Conservation (phyloP, 805 yeast genomes). For the Ogataea haglerorum region DNA sequence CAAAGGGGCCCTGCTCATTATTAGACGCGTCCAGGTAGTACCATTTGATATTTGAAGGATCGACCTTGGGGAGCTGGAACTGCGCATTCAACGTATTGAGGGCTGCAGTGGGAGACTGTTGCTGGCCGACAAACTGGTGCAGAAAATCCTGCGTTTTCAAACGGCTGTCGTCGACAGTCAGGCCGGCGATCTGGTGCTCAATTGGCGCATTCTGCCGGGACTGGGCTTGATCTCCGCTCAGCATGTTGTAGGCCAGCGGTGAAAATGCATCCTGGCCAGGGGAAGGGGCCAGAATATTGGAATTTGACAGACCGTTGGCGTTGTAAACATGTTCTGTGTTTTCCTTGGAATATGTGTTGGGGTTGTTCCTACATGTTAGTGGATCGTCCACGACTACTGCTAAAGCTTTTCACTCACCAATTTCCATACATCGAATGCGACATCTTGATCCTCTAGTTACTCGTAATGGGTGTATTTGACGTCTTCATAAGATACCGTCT, state of each 20-base stretch:
- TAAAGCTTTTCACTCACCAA: conserved; percentile 7
- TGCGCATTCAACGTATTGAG: conserved; percentile 6
- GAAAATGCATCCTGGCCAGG: conserved; percentile 2
- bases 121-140: conserved; percentile 3
- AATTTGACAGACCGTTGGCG: conserved; percentile 1
- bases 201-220: neutral
- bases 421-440: conserved; percentile 10
- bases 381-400: conserved; percentile 1
- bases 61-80: conserved; percentile 11
- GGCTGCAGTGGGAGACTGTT: conserved; percentile 7
- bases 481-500: conserved; percentile 6
- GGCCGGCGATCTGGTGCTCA: conserved; percentile 5
- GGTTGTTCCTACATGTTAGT: conserved; percentile 9
- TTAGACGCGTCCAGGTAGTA: conserved; percentile 68
- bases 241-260: neutral
- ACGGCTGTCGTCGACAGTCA: conserved; percentile 5
- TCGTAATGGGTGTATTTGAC: conserved; percentile 4
- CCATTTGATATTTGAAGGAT: conserved; percentile 52
- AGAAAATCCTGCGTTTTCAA: conserved; percentile 5
- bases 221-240: neutral
- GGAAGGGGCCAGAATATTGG: neutral
- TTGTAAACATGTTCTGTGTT: conserved; percentile 3
- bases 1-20: conserved; percentile 78
- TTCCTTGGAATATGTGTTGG: conserved; percentile 1
- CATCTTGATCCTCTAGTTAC: conserved; percentile 8